phyloP scores from a whole-genome alignment of 1,284 basidiomycete genomes.

The Marasmius fiardii region DNA sequence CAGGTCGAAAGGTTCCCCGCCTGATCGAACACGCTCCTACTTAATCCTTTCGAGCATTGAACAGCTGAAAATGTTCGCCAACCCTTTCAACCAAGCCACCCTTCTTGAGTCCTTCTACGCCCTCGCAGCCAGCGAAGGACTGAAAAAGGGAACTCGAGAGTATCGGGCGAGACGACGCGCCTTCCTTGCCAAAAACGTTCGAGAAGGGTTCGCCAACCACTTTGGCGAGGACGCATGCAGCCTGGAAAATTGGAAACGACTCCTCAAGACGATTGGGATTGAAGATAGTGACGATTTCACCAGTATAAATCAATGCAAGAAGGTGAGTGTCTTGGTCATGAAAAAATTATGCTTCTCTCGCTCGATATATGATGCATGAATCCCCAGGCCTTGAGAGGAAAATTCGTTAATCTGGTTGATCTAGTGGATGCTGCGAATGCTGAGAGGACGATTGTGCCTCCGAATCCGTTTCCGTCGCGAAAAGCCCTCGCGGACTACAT shows the following conservation, averaged over 20 bases:
- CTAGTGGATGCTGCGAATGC: constrained; percentile 16
- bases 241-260: constrained; percentile 8
- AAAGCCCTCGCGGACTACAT: constrained; percentile 16
- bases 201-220: constrained; percentile 6
- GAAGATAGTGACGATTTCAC: not conserved
- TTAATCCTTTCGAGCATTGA: too few relatives aligned
- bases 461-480: constrained; percentile 6
- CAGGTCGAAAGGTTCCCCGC: too few relatives aligned
- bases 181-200: constrained; percentile 7
- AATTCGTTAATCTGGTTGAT: constrained; percentile 20
- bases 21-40: too few relatives aligned
- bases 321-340: too few relatives aligned
- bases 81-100: not conserved
- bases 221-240: constrained; percentile 9
- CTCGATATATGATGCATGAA: too few relatives aligned
- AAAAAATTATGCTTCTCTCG: too few relatives aligned
- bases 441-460: not conserved
- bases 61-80: too few relatives aligned
- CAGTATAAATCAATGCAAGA: constrained; percentile 10
- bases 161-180: constrained; percentile 7
- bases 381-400: constrained; percentile 13
- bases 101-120: constrained; percentile 5
- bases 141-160: constrained; percentile 6
- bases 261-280: constrained; percentile 7
- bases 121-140: constrained; percentile 11